Evolutionary conservation across 2,329 filamentous ascomycete species (phyloP).

Genomic region (Alternaria brassicae): DNA sequence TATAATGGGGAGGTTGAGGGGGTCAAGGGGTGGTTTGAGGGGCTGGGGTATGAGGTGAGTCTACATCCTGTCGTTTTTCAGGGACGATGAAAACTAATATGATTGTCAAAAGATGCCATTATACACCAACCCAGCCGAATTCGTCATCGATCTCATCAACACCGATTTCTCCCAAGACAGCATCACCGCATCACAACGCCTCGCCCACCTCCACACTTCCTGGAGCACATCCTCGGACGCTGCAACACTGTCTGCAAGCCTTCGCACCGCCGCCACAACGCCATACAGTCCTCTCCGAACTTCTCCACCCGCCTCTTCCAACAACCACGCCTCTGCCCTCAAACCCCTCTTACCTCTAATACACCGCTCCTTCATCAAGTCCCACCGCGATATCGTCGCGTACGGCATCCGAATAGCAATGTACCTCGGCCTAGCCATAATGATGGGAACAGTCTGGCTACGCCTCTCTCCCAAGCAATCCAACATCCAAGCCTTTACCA

Average conservation of each 20-base stretch:
- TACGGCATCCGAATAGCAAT: conserved; percentile 84
- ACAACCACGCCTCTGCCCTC: conserved; percentile 53
- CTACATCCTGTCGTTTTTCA: background rate
- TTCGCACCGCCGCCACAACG: conserved; percentile 23
- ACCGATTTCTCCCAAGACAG: conserved; percentile 71
- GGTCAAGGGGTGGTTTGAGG: conserved; percentile 69
- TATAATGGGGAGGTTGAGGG: conserved; percentile 72
- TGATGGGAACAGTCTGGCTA: conserved; percentile 90
- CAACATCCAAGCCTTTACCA: conserved; percentile 81
- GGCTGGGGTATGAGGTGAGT: conserved; percentile 58
- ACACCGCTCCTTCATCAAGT: conserved; percentile 82
- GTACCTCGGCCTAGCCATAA: conserved; percentile 80
- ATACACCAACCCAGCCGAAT: conserved; percentile 81
- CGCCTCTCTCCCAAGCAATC: conserved; percentile 71
- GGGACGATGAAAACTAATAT: background rate
- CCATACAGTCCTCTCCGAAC: background rate
- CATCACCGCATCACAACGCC: conserved; percentile 55
- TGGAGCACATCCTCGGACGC: conserved; percentile 62
- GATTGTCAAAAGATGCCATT: conserved; percentile 62
- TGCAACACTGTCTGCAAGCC: conserved; percentile 29
- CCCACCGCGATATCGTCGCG: conserved; percentile 80
- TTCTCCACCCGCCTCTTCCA: background rate
- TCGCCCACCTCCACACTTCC: conserved; percentile 61
- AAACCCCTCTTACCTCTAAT: conserved; percentile 70
- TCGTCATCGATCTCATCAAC: conserved; percentile 78